A percentile compares a stretch with the other conserved stretches of the same genome.
Evolutionary conservation across 768 basidiomycete species (phyloP).

Genomic region (Russula earlei): DNA sequence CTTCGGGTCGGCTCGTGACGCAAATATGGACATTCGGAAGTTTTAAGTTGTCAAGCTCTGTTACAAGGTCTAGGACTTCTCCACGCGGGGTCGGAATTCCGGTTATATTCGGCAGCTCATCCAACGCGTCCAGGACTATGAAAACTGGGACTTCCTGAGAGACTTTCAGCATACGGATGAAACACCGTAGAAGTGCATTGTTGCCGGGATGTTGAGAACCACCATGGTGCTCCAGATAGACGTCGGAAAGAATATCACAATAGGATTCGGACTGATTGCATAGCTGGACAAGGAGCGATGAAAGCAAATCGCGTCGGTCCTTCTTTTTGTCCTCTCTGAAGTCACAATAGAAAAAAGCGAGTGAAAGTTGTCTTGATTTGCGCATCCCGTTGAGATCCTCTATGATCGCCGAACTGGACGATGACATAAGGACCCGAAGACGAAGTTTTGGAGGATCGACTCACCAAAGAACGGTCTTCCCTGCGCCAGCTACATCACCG

Average conservation of each 20-base stretch:
- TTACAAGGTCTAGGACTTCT: not conserved
- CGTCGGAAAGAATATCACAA: not conserved
- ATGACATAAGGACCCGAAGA: not conserved
- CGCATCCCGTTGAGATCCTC: not conserved
- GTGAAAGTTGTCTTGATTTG: not conserved
- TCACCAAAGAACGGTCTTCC: not conserved
- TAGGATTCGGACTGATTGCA: not conserved
- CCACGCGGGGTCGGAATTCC: not conserved
- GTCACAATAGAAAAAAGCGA: not conserved
- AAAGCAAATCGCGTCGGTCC: not conserved
- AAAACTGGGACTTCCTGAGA: not conserved
- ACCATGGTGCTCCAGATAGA: slow-evolving; percentile 27
- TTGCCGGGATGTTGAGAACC: slow-evolving; percentile 20
- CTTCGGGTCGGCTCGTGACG: not conserved
- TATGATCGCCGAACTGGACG: not conserved
- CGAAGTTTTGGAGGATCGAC: not conserved
- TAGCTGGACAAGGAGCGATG: not conserved
- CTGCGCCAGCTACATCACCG: not conserved
- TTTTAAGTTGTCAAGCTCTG: not conserved
- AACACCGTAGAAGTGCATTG: not conserved
- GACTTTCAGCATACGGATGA: not conserved
- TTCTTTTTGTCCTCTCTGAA: not conserved
- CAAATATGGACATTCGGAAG: not conserved
- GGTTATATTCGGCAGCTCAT: not conserved
- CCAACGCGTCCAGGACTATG: not conserved